Evolutionary conservation across 2,329 filamentous ascomycete genomes (phyloP).

Genomic region (Didymella segeticola): DNA sequence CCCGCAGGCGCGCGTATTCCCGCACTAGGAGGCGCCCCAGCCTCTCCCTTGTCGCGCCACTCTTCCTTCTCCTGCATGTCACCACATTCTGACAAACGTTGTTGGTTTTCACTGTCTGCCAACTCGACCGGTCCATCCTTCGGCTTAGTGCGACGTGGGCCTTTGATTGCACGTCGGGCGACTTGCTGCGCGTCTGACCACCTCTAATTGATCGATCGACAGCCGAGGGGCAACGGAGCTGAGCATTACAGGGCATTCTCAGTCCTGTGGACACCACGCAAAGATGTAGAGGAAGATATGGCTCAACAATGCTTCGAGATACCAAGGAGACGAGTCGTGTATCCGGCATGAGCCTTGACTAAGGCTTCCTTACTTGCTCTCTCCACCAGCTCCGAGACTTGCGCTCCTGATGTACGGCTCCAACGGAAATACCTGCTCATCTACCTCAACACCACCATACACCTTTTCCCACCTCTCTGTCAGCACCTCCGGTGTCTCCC

Average conservation of each 20-base stretch:
- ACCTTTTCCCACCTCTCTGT: slow-evolving; percentile 59
- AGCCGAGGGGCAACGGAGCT: neutral
- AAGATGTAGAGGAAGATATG: no score
- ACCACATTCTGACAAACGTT: neutral
- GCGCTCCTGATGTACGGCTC: slow-evolving; percentile 48
- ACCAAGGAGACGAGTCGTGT: neutral
- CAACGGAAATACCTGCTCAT: slow-evolving; percentile 63
- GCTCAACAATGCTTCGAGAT: no score
- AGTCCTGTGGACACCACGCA: neutral
- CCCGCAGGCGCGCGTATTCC: slow-evolving; percentile 3
- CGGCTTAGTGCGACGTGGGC: neutral
- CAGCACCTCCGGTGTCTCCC: slow-evolving; percentile 52
- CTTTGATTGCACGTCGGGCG: neutral
- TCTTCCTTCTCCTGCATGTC: neutral
- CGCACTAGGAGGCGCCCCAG: slow-evolving; percentile 1
- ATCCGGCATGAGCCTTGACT: no score
- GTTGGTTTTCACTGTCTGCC: neutral
- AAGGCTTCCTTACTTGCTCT: slow-evolving; percentile 1
- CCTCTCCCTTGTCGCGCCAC: neutral
- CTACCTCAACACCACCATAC: slow-evolving; percentile 60
- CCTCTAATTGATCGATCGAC: neutral
- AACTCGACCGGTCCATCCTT: neutral
- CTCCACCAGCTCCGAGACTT: slow-evolving; percentile 17
- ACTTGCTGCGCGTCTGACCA: neutral
- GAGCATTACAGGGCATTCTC: neutral